These are phyloP conservation scores for Macrolepiota albuminosa DNA, from an alignment of 768 basidiomycete genomes.

Conservation along the genomic window DNA sequence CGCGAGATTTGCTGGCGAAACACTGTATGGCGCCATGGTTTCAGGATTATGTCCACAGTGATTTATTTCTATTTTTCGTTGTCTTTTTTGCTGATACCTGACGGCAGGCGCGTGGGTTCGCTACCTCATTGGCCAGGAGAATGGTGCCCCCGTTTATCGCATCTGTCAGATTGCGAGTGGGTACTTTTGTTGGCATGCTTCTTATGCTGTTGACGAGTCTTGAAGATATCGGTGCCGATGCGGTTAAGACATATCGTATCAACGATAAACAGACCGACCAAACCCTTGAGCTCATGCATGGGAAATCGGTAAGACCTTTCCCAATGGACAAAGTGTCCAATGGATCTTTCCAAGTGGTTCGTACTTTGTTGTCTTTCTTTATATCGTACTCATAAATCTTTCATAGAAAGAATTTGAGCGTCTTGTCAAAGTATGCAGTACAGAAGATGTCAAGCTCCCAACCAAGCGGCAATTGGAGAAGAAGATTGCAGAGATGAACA, in stretches of 20 bases:
- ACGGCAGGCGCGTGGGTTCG: conserved; percentile 78
- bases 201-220: neutral
- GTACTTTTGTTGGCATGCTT: conserved; percentile 24
- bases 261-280: conserved; percentile 63
- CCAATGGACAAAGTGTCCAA: conserved; percentile 90
- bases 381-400: neutral
- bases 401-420: conserved; percentile 71
- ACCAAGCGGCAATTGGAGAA: conserved; percentile 60
- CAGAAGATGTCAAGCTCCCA: conserved; percentile 61
- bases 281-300: conserved; percentile 72
- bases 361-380: conserved; percentile 28
- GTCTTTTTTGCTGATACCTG: conserved; percentile 5
- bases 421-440: conserved; percentile 36
- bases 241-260: conserved; percentile 65
- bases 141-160: conserved; percentile 62
- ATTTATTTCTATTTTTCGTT: conserved; percentile 6
- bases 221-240: conserved; percentile 45
- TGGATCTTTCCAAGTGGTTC: conserved; percentile 53
- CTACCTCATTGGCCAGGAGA: conserved; percentile 68
- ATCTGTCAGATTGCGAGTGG: conserved; percentile 76
- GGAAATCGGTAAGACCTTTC: conserved; percentile 55
- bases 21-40: conserved; percentile 80
- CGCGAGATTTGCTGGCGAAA: conserved; percentile 68
- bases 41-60: conserved; percentile 75
- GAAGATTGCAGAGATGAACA: conserved; percentile 60